Evolutionary conservation across 169 alveolate species (phyloP).

Genomic region (Neospora caninum): DNA sequence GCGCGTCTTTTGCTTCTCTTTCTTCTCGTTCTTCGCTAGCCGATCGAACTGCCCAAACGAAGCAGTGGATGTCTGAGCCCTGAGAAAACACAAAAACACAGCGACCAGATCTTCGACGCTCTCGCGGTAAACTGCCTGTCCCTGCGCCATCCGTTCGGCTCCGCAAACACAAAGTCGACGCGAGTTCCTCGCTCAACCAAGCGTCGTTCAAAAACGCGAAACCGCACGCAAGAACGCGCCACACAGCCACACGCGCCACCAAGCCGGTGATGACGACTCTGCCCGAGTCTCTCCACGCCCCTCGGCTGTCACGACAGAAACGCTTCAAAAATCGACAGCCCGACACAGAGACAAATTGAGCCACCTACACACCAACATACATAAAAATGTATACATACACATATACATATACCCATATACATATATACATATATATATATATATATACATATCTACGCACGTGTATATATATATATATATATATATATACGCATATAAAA

Average conservation of each 20-base stretch:
- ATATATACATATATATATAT: neutral
- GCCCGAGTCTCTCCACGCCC: too few species aligned
- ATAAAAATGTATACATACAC: neutral
- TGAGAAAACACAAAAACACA: neutral
- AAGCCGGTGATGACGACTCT: too few species aligned
- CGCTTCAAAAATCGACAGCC: too few species aligned
- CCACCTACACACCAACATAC: neutral
- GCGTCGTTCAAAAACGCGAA: too few species aligned
- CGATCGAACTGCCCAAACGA: constrained; percentile 28
- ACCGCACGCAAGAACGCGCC: too few species aligned
- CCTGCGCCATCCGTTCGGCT: too few species aligned
- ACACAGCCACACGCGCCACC: too few species aligned
- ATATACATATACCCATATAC: neutral
- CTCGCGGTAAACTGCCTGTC: too few species aligned
- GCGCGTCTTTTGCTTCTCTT: constrained; percentile 10
- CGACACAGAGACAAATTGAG: neutral
- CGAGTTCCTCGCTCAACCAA: too few species aligned
- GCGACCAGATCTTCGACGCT: neutral
- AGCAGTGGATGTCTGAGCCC: constrained; percentile 36
- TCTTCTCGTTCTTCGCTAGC: constrained; percentile 15
- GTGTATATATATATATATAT: neutral
- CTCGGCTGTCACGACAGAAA: too few species aligned
- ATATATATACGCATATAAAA: neutral
- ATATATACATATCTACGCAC: neutral
- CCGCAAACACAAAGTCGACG: too few species aligned